Evolutionary conservation across 108 stramenopile species (phyloP).

Genomic region (Skeletonema potamos): DNA sequence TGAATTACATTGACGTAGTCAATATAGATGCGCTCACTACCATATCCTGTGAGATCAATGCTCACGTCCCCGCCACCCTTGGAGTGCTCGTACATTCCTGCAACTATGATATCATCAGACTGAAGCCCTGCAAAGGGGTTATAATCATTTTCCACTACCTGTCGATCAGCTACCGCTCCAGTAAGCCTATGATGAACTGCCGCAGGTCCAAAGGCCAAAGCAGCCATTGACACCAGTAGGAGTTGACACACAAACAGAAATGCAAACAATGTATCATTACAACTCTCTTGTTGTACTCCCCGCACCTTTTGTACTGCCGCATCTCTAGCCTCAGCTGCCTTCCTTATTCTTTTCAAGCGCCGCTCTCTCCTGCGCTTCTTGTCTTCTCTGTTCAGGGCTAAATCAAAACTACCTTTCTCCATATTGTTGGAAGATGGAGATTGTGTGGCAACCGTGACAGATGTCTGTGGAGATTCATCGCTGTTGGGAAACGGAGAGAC

Average conservation of each 20-base stretch:
- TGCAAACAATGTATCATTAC: conserved; percentile 20
- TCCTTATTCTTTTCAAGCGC: conserved; percentile 23
- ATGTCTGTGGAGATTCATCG: conserved; percentile 9
- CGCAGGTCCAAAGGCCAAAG: conserved; percentile 26
- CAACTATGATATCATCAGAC: conserved; percentile 35
- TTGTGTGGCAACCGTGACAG: conserved; percentile 5
- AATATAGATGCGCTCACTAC: conserved; percentile 19
- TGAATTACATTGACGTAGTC: conserved; percentile 42
- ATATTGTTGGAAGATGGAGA: background rate
- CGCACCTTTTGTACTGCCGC: conserved; percentile 32
- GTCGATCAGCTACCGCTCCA: background rate
- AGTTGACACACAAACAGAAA: conserved; percentile 21
- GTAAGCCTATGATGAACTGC: conserved; percentile 18
- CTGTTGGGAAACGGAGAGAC: conserved; percentile 7
- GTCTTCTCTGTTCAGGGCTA: background rate
- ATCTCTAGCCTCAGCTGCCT: conserved; percentile 35
- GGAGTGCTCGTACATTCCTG: background rate
- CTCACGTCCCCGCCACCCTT: background rate
- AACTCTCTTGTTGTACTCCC: conserved; percentile 13
- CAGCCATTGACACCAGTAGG: conserved; percentile 17
- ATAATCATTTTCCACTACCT: conserved; percentile 9
- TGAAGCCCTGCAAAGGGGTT: conserved; percentile 42
- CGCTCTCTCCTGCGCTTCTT: conserved; percentile 17
- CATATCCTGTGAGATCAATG: background rate
- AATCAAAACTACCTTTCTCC: background rate